Evolutionary conservation across 352 stramenopile genomes (phyloP).

Genomic region (Phytophthora idaei): DNA sequence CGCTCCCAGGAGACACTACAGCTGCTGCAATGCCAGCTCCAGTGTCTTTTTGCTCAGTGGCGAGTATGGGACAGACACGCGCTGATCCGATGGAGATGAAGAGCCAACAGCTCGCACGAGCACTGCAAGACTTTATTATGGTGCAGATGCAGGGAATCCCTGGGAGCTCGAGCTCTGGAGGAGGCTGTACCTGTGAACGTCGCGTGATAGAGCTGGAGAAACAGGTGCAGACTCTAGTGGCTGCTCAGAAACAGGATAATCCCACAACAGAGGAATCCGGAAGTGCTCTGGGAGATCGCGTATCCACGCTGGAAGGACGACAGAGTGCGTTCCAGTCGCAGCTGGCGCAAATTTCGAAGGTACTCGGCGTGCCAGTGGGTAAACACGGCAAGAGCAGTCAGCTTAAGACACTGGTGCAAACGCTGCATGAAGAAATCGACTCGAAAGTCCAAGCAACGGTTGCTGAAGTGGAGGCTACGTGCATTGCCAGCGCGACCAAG

Average conservation of each 20-base stretch:
- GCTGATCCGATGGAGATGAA: constrained; percentile 43
- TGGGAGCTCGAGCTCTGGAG: constrained; percentile 4
- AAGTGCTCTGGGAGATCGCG: constrained; percentile 57
- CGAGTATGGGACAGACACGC: background rate
- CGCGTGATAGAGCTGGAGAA: constrained; percentile 64
- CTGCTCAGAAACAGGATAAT: background rate
- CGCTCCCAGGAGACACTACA: constrained; percentile 16
- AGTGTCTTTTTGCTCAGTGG: constrained; percentile 3
- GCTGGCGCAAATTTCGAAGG: constrained; percentile 77
- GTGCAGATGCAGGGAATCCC: constrained; percentile 46
- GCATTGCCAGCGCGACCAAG: constrained; percentile 20
- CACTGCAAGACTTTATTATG: constrained; percentile 60
- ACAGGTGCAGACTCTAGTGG: constrained; percentile 50
- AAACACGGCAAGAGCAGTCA: constrained; percentile 70
- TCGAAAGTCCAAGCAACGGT: constrained; percentile 46
- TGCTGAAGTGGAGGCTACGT: constrained; percentile 24
- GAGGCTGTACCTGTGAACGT: constrained; percentile 50
- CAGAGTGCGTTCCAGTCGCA: constrained; percentile 86
- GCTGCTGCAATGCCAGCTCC: background rate
- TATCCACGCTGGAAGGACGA: constrained; percentile 77
- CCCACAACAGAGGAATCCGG: constrained; percentile 9
- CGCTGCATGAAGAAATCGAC: constrained; percentile 74
- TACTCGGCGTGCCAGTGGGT: constrained; percentile 62
- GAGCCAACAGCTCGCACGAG: constrained; percentile 54
- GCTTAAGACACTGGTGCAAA: constrained; percentile 75